Conservation (phyloP, 768 basidiomycete species). For the Xerocomellus dryophilus region DNA sequence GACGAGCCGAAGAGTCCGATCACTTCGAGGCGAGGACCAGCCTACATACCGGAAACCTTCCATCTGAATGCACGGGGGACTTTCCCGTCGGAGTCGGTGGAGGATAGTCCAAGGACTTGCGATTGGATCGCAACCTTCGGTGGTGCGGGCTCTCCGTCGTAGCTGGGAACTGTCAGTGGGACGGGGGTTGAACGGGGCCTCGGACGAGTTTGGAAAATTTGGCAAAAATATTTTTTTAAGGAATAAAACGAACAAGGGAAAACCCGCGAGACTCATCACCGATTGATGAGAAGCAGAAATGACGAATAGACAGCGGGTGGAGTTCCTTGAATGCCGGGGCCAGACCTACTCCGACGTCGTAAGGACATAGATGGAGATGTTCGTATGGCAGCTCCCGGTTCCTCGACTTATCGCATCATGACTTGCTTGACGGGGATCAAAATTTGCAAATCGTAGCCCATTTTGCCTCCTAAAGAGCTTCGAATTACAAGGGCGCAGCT, state of each 20-base stretch:
- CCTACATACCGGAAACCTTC: background rate
- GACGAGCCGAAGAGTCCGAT: conserved; percentile 3
- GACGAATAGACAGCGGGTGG: background rate
- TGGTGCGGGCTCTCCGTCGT: conserved; percentile 15
- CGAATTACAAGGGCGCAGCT: conserved; percentile 7
- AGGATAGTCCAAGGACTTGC: background rate
- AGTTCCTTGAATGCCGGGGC: conserved; percentile 19
- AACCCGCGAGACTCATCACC: conserved; percentile 5
- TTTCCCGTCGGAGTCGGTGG: background rate
- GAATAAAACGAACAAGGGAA: background rate
- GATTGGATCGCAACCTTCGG: conserved; percentile 20
- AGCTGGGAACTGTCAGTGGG: conserved; percentile 11
- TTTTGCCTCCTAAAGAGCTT: conserved; percentile 24
- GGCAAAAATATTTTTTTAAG: conserved; percentile 1
- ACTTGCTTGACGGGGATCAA: conserved; percentile 25
- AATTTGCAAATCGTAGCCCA: conserved; percentile 10
- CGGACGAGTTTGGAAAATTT: conserved; percentile 16
- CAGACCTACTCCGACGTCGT: background rate
- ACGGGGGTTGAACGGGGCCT: conserved; percentile 18
- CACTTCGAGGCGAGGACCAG: background rate
- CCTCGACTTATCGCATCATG: conserved; percentile 8
- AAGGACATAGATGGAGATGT: background rate
- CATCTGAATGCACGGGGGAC: background rate
- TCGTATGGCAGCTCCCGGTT: conserved; percentile 1
- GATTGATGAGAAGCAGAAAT: conserved; percentile 1